Evolutionary conservation across 768 basidiomycete genomes (phyloP).

Genomic region (Lactarius deliciosus): DNA sequence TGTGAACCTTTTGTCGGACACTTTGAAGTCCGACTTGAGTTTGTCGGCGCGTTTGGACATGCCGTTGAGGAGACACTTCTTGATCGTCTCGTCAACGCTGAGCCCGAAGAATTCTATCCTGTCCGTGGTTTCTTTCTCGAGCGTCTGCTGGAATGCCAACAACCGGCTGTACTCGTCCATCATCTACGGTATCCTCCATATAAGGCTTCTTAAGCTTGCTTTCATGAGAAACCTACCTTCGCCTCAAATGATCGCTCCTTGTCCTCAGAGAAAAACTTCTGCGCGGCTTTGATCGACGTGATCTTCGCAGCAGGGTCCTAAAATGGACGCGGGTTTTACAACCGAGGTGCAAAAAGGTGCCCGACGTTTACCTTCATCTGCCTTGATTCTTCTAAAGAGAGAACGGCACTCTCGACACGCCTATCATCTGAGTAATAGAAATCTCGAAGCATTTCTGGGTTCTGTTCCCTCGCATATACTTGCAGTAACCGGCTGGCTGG

Average conservation of each 20-base stretch:
- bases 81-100: conserved; percentile 86
- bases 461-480: conserved; percentile 88
- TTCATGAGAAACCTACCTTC: conserved; percentile 52
- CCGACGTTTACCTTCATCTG: conserved; percentile 52
- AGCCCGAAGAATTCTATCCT: conserved; percentile 79
- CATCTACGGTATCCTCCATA: conserved; percentile 54
- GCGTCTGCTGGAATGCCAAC: conserved; percentile 77
- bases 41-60: conserved; percentile 89
- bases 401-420: conserved; percentile 87
- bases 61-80: conserved; percentile 70
- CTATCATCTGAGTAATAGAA: conserved; percentile 99
- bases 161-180: conserved; percentile 82
- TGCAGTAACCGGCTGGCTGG: conserved; percentile 81
- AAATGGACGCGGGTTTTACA: background rate
- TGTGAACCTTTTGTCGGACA: conserved; percentile 85
- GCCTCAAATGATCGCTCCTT: conserved; percentile 90
- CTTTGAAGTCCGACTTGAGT: conserved; percentile 85
- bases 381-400: conserved; percentile 81
- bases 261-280: conserved; percentile 94
- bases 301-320: conserved; percentile 77
- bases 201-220: background rate
- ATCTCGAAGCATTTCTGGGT: conserved; percentile 88
- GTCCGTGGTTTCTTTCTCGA: conserved; percentile 82
- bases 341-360: background rate
- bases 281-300: conserved; percentile 72